Base-by-base conservation (phyloP, 768 basidiomycete genomes). In the Boletus pseudopeckii region DNA sequence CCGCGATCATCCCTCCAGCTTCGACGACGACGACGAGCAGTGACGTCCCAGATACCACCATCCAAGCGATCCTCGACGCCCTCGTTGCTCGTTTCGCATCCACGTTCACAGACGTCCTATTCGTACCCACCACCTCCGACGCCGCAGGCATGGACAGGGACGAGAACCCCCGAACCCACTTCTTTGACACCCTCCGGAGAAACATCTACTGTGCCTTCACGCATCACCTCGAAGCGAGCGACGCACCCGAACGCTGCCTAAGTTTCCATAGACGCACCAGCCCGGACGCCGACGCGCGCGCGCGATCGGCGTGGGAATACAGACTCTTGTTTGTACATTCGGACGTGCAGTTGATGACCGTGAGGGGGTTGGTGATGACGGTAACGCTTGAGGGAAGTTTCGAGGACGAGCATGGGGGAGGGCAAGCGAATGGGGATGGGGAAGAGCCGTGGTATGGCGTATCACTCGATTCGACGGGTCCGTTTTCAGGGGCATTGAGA, bases 331-430 rank as follows among this genome's bases (percentile, higher is more conserved):
- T 53, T 15, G 18, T 32, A 0, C 52, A 42, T 36, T 39, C 48
- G 17, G 48, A 49, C 30, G 11, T 17, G 37, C 28, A 11, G 32
- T 34, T 22, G 38, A 33, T 18, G 40, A 4, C 26, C 8, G 40
- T 53, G 14, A 41, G 38, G 33, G 52, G 48, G n/a, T 30, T 53
- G 48, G 52, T 53, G 9, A 53, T 53, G 52, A 53, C 52, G 14
- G 40, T 53, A 13, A 53, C 52, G 24, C 52, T 53, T 40, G 52
- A 53, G 40, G 52, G 52, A 17, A 14, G 45, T 14, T 38, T 53
- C 1, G 39, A 17, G 24, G 42, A 26, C 42, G 15, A 26, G 1
- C 39, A 4, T 36, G 14, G 34, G 28, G 28, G 28, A 28, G 28
- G 28, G 28, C 28, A 28, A 28, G 8, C 7, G 9, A 9, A 28